phyloP scores from a whole-genome alignment of 108 stramenopile genomes.

The Cyclotella kingstonii region DNA sequence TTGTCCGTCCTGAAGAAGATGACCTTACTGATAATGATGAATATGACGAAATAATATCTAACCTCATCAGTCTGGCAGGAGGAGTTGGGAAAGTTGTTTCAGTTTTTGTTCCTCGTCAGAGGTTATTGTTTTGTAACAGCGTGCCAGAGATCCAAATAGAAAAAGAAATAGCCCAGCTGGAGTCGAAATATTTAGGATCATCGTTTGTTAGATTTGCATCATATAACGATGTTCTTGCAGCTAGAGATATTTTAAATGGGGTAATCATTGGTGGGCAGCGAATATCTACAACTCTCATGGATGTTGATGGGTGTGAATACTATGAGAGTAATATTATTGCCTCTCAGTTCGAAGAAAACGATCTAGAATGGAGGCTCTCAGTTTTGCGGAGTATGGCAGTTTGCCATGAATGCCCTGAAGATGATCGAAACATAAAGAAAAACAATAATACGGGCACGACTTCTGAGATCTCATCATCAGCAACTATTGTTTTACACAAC shows the following conservation, averaged over 20 bases:
- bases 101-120: slow-evolving; percentile 53
- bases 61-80: slow-evolving; percentile 58
- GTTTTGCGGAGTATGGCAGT: slow-evolving; percentile 4
- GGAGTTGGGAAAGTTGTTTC: slow-evolving; percentile 60
- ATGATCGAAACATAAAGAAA: background rate
- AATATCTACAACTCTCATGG: slow-evolving; percentile 14
- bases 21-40: slow-evolving; percentile 80
- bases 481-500: slow-evolving; percentile 51
- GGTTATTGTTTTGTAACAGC: background rate
- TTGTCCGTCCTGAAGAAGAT: slow-evolving; percentile 45
- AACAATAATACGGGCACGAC: background rate
- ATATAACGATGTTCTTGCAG: slow-evolving; percentile 50
- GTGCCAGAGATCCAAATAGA: background rate
- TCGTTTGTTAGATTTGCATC: slow-evolving; percentile 58
- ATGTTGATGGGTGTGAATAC: background rate
- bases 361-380: slow-evolving; percentile 12
- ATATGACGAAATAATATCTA: slow-evolving; percentile 66
- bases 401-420: slow-evolving; percentile 2
- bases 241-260: slow-evolving; percentile 61
- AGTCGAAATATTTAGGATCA: slow-evolving; percentile 14
- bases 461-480: background rate
- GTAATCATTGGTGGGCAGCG: slow-evolving; percentile 60
- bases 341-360: slow-evolving; percentile 9
- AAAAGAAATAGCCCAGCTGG: background rate
- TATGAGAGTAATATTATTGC: background rate